Base-by-base conservation (phyloP, 2,329 filamentous ascomycete species). In the Penicillium hesseltinei region DNA sequence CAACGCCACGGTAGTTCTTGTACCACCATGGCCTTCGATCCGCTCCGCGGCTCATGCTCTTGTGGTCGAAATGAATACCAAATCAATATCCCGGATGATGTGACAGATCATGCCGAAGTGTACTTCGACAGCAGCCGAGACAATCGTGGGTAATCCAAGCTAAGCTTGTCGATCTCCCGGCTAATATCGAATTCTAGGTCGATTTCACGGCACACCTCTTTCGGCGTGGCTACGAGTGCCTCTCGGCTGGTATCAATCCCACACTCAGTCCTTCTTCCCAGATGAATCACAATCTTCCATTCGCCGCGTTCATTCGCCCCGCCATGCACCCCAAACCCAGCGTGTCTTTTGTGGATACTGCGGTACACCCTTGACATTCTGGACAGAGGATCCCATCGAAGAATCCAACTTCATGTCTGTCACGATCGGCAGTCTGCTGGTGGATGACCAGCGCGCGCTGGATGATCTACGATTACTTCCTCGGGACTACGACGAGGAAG, bases 281-380 rank as follows among this genome's bases (percentile, higher is more conserved):
- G 90, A 96, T 74, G 92, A 96, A 77, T 85, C 86, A 17, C 83
- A 85, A 71, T 66, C 79, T 53, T 79, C 80, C 51, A 92, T 92
- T 70, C 85, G 84, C 55, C 84, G 87, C 40, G 81, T 82, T 47
- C 92, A 90, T 73, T 84, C 84, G 10, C 82, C 87, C 23, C 80
- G 79, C 2, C 76, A 80, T 64, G 82, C 83, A 51, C 80, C 81
- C 51, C 77, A 83, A 66, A 80, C 84, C 1, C 86, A 88, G 71
- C 86, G 90, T 49, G 84, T 91, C 64, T 97, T 97, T 75, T 97
- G 92, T 75, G 92, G 92, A 25, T 95, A 89, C 77, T 96, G 92
- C 72, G 92, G 92, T 51, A 96, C 92, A 0, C 89, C 90, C 13
- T 78, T 97, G 53, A 88, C 88, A 0, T 91, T 88, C 66, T 96